Percentiles rank a stretch among this genome's conserved stretches.
These are phyloP conservation scores for Jaltomata sinuosa DNA, from an alignment of 257 asterid genomes.

Conservation along the genomic window DNA sequence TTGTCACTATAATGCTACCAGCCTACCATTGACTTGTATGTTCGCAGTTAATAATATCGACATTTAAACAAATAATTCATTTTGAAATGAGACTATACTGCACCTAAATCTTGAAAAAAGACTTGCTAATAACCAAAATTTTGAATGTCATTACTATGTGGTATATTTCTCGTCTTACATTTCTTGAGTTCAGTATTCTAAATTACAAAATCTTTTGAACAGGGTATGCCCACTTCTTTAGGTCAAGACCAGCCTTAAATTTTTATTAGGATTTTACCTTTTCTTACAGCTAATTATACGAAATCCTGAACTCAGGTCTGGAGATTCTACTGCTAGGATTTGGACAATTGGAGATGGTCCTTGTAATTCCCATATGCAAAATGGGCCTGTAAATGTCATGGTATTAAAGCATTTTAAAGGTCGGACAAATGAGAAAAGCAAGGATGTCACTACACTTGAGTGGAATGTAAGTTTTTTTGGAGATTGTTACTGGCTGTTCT, in stretches of 20 bases:
- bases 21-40: neutral
- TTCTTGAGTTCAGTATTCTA: neutral
- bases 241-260: neutral
- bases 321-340: slow-evolving; percentile 96
- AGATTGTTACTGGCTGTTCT: neutral
- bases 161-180: neutral
- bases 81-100: neutral
- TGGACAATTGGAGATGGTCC: slow-evolving; percentile 69
- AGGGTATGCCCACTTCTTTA: neutral
- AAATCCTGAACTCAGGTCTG: slow-evolving; percentile 46
- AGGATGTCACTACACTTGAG: slow-evolving; percentile 97
- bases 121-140: neutral
- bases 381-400: slow-evolving; percentile 46
- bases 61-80: neutral
- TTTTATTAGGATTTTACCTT: neutral
- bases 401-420: slow-evolving; percentile 86
- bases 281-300: slow-evolving; percentile 1
- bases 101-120: neutral
- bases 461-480: slow-evolving; percentile 67
- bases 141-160: neutral
- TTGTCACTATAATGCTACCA: neutral
- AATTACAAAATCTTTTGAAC: neutral
- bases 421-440: slow-evolving; percentile 88
- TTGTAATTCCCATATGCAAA: slow-evolving; percentile 55
- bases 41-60: neutral